phyloP scores from a whole-genome alignment of 2,329 filamentous ascomycete species.

The Claviceps capensis region DNA sequence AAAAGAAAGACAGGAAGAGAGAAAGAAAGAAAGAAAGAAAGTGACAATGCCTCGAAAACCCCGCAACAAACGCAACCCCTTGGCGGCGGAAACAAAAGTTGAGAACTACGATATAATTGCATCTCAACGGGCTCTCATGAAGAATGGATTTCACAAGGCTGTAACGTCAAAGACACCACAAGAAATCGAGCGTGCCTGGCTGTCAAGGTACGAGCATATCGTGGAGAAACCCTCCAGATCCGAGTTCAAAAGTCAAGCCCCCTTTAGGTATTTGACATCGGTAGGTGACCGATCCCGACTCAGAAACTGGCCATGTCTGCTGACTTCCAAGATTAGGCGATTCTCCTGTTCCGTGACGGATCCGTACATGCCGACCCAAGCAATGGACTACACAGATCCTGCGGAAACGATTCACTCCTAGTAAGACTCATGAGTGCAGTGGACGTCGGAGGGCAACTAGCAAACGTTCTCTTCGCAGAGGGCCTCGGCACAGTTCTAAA shows the following conservation, averaged over 20 bases:
- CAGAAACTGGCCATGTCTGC: neutral
- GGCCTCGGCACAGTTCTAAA: slow-evolving; percentile 13
- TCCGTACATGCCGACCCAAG: neutral
- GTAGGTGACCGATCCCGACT: neutral
- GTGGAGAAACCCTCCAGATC: neutral
- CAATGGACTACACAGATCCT: neutral
- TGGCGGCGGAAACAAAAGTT: neutral
- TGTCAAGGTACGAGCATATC: neutral
- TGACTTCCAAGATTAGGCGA: neutral
- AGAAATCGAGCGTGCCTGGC: slow-evolving; percentile 5
- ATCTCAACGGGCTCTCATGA: slow-evolving; percentile 6
- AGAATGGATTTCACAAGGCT: slow-evolving; percentile 8
- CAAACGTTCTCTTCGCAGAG: slow-evolving; percentile 8
- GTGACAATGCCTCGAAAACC: neutral
- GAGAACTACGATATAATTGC: slow-evolving; percentile 7
- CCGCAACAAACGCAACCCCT: neutral
- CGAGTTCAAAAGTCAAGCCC: neutral
- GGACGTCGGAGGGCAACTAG: slow-evolving; percentile 10
- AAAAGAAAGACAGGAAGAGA: neutral
- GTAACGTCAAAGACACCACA: slow-evolving; percentile 6
- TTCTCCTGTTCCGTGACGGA: slow-evolving; percentile 8
- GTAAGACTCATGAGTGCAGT: slow-evolving; percentile 1
- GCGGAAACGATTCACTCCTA: slow-evolving; percentile 1
- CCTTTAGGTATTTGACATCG: slow-evolving; percentile 5
- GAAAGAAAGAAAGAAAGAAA: neutral